Percentiles rank a stretch among this genome's conserved stretches.
phyloP scores from a whole-genome alignment of 2,329 filamentous ascomycete genomes.

The Leptodontidium sp. region DNA sequence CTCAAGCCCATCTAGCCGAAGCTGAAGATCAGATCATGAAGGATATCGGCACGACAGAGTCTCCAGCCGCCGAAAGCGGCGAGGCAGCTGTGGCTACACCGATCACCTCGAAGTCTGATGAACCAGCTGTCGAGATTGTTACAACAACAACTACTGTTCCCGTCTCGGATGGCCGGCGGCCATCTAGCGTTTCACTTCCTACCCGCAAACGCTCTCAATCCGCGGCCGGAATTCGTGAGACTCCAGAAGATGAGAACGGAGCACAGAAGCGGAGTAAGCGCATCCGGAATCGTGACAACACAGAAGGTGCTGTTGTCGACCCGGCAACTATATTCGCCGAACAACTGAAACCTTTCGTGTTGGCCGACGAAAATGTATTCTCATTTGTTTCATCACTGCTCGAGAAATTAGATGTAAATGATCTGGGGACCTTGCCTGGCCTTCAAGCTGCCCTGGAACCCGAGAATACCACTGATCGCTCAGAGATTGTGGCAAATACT shows the following conservation, averaged over 20 bases:
- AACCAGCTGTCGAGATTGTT: constrained; percentile 31
- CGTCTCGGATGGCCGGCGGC: constrained; percentile 32
- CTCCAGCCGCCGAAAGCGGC: constrained; percentile 36
- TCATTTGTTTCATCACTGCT: constrained; percentile 42
- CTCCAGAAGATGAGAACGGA: constrained; percentile 62
- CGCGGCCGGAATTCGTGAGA: constrained; percentile 64
- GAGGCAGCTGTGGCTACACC: constrained; percentile 33
- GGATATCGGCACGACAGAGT: constrained; percentile 38
- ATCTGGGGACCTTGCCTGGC: constrained; percentile 43
- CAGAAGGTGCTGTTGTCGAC: constrained; percentile 58
- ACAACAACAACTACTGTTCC: constrained; percentile 39
- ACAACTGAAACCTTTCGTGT: constrained; percentile 55
- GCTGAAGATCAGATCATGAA: constrained; percentile 42
- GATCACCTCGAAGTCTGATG: constrained; percentile 33
- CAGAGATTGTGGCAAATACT: constrained; percentile 39
- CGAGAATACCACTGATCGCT: constrained; percentile 29
- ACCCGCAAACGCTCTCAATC: constrained; percentile 71
- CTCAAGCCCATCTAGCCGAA: not conserved
- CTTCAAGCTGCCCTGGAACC: constrained; percentile 40
- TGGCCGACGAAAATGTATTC: constrained; percentile 46
- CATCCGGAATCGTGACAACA: constrained; percentile 66
- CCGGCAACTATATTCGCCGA: constrained; percentile 60
- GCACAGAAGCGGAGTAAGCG: constrained; percentile 71
- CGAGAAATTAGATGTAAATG: constrained; percentile 42
- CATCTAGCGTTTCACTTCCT: constrained; percentile 37